A percentile compares a stretch with the other conserved stretches of the same genome.
Conservation (phyloP, 2,329 filamentous ascomycete genomes). For the Botrytis hyacinthi region DNA sequence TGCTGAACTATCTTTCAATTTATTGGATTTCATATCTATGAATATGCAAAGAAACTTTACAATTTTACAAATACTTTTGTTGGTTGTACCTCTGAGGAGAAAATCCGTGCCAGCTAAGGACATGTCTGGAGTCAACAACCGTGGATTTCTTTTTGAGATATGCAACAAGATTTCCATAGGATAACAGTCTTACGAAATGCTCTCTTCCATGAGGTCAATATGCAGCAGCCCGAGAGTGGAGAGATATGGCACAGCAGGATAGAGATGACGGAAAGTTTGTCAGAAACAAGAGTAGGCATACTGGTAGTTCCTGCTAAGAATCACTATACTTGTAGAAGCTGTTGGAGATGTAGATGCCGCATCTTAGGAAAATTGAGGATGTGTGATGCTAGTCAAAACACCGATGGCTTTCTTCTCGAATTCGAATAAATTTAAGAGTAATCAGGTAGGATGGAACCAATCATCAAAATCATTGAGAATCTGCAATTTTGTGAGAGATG, state of each 20-base stretch:
- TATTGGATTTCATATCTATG: no score
- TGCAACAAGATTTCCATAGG: neutral
- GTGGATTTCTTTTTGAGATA: neutral
- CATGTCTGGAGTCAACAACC: neutral
- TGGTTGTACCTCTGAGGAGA: no score
- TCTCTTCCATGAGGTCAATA: neutral
- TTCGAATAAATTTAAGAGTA: neutral
- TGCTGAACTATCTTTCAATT: no score
- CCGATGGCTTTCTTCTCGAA: neutral
- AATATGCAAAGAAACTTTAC: no score
- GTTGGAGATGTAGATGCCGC: neutral
- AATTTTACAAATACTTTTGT: no score
- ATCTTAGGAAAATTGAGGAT: neutral
- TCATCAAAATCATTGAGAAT: neutral
- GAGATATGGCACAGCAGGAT: no score
- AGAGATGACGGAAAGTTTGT: neutral
- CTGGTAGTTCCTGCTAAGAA: neutral
- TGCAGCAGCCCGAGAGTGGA: neutral
- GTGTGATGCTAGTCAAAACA: neutral
- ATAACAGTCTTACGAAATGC: fast-evolving
- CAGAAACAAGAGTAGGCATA: neutral
- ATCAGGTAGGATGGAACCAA: neutral
- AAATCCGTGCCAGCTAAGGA: neutral
- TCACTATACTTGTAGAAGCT: neutral
- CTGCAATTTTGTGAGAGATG: neutral